Evolutionary conservation across 1,284 basidiomycete genomes (phyloP).

Genomic region (Hymenochaete sp.): DNA sequence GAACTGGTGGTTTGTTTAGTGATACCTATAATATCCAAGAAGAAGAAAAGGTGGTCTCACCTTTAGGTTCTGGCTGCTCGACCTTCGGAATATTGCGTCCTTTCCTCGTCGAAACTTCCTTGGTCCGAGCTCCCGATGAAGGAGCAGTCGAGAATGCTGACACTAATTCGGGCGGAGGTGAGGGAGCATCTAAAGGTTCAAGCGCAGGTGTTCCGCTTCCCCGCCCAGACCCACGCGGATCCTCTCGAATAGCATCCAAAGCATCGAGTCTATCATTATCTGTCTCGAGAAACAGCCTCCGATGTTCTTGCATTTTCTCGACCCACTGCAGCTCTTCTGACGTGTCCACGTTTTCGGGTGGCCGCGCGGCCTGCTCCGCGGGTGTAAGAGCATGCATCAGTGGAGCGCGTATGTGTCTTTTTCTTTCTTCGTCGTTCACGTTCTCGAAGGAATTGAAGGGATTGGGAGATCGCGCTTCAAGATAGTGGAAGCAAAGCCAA

Average conservation of each 20-base stretch:
- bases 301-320: constrained; percentile 51
- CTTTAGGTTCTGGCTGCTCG: too few relatives aligned
- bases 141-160: too few relatives aligned
- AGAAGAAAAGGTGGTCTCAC: too few relatives aligned
- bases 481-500: constrained; percentile 53
- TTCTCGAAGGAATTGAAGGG: constrained; percentile 25
- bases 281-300: constrained; percentile 47
- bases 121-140: too few relatives aligned
- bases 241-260: constrained; percentile 1
- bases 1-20: too few relatives aligned
- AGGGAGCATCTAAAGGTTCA: too few relatives aligned
- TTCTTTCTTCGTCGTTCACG: constrained; percentile 2
- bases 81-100: too few relatives aligned
- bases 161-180: too few relatives aligned
- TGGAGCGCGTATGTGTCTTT: too few relatives aligned
- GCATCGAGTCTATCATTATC: constrained; percentile 6
- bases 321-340: constrained; percentile 61
- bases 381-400: constrained; percentile 2
- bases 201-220: constrained; percentile 5
- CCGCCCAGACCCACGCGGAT: neutral
- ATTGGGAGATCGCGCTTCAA: constrained; percentile 31
- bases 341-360: constrained; percentile 60
- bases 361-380: neutral
- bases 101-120: too few relatives aligned
- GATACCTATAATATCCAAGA: too few relatives aligned